phyloP scores from a whole-genome alignment of 352 stramenopile genomes.

The Phytophthora megakarya region DNA sequence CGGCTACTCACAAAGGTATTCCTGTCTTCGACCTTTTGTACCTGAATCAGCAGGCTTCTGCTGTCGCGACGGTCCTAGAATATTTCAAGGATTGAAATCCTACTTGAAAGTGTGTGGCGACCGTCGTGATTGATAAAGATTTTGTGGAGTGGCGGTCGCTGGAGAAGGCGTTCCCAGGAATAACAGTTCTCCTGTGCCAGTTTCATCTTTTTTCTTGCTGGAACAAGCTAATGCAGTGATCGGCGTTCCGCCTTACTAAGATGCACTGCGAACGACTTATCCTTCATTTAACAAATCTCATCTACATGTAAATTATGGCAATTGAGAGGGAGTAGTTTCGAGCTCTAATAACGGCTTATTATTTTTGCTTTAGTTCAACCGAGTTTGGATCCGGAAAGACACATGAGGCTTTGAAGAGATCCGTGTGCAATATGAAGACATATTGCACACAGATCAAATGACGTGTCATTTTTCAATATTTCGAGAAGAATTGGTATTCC shows the following conservation, averaged over 20 bases:
- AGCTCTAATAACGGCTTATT: no score
- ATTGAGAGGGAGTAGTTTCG: no score
- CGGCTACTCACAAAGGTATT: constrained; percentile 19
- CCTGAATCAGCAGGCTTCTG: constrained; percentile 14
- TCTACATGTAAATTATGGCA: constrained; percentile 21
- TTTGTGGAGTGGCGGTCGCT: constrained; percentile 5
- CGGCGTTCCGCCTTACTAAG: not conserved
- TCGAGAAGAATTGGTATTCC: constrained; percentile 1
- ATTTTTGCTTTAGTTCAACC: no score
- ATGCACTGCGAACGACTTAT: not conserved
- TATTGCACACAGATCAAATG: not conserved
- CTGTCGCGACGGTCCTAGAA: constrained; percentile 14
- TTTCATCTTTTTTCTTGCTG: constrained; percentile 14
- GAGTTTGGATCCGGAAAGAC: no score
- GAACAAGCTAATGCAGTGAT: not conserved
- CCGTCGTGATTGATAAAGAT: constrained; percentile 10
- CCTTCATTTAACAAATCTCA: not conserved
- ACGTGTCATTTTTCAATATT: not conserved
- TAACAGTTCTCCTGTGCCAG: constrained; percentile 7
- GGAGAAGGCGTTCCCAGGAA: constrained; percentile 1
- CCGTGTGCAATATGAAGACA: not conserved
- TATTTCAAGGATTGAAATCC: constrained; percentile 31
- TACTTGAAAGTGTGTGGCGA: not conserved
- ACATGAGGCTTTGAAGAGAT: no score
- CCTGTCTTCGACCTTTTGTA: constrained; percentile 28